These are phyloP conservation scores for Plasmodium billcollinsi DNA, from an alignment of 169 alveolate species.

Conservation along the genomic window DNA sequence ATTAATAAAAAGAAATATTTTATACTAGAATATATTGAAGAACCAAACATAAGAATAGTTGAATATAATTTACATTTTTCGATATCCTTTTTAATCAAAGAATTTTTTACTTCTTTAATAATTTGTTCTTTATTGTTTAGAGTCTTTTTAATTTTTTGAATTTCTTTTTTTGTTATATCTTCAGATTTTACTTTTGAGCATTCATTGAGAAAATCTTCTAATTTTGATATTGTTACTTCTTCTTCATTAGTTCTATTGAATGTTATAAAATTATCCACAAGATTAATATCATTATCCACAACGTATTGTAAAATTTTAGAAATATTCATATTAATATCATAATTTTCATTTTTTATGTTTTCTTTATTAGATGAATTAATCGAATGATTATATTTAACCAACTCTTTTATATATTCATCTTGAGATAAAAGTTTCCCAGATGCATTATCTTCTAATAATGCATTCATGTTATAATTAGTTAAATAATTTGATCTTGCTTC, in stretches of 20 bases:
- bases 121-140: background rate
- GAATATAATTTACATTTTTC: slow-evolving; percentile 18
- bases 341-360: no score
- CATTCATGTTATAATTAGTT: no score
- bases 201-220: slow-evolving; percentile 22
- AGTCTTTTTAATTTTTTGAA: background rate
- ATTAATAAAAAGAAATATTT: slow-evolving; percentile 25
- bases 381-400: no score
- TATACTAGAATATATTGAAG: slow-evolving; percentile 1
- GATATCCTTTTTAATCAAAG: slow-evolving; percentile 28
- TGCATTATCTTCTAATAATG: no score
- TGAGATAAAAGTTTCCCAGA: no score
- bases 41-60: slow-evolving; percentile 10
- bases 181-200: slow-evolving; percentile 1
- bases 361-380: no score
- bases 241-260: slow-evolving; percentile 10
- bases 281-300: background rate
- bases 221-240: slow-evolving; percentile 8
- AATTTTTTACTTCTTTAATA: slow-evolving; percentile 16
- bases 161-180: background rate
- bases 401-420: no score
- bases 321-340: no score
- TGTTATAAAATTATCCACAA: slow-evolving; percentile 20
- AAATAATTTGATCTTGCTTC: background rate
- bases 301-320: no score